Percentiles rank a stretch among this genome's conserved stretches.
Evolutionary conservation across 2,329 filamentous ascomycete genomes (phyloP).

Genomic region (Lizonia empirigonia): DNA sequence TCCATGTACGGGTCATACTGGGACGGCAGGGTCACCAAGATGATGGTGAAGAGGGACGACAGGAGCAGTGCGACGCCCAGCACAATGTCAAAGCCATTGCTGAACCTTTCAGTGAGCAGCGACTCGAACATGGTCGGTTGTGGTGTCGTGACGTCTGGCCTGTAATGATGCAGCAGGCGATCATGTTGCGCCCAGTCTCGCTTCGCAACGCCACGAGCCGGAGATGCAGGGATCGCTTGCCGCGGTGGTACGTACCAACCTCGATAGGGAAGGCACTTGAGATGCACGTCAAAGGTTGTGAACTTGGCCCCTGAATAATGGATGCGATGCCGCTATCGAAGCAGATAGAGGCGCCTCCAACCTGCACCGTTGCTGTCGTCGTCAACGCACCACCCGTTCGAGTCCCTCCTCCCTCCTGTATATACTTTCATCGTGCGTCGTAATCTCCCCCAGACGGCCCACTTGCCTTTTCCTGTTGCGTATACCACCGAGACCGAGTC

Average conservation of each 20-base stretch:
- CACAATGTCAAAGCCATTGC: conserved; percentile 43
- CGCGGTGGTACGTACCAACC: conserved; percentile 14
- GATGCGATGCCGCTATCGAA: conserved; percentile 23
- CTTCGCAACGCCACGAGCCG: conserved; percentile 13
- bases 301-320: conserved; percentile 17
- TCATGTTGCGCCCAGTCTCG: conserved; percentile 22
- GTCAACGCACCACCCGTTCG: conserved; percentile 15
- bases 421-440: not conserved
- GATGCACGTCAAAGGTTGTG: conserved; percentile 16
- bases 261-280: conserved; percentile 19
- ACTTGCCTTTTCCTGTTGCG: conserved; percentile 21
- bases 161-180: conserved; percentile 19
- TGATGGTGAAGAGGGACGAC: conserved; percentile 56
- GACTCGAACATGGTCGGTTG: conserved; percentile 42
- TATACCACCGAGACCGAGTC: conserved; percentile 21
- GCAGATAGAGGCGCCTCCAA: conserved; percentile 22
- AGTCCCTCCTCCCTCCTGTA: conserved; percentile 9
- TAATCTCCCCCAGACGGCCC: conserved; percentile 8
- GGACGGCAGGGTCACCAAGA: conserved; percentile 60
- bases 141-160: conserved; percentile 20
- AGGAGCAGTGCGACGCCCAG: conserved; percentile 50
- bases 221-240: conserved; percentile 1
- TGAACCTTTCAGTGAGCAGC: conserved; percentile 27
- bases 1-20: conserved; percentile 54
- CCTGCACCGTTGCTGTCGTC: conserved; percentile 15